Evolutionary conservation across 1,284 basidiomycete genomes (phyloP).

Genomic region (Boletus austroedulis): DNA sequence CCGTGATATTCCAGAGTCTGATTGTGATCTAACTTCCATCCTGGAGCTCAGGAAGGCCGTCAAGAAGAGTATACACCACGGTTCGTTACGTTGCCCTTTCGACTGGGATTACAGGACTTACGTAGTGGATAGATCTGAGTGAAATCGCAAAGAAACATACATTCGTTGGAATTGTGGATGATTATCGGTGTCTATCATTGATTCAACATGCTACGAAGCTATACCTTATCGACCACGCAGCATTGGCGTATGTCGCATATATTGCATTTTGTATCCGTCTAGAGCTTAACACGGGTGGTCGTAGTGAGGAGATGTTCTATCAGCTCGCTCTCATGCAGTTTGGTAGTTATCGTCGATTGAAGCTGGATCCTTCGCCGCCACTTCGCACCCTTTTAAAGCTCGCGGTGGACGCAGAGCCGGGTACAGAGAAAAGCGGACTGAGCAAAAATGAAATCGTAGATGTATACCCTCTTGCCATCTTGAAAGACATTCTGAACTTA

Average conservation of each 20-base stretch:
- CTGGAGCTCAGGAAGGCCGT: conserved; percentile 62
- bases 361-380: conserved; percentile 79
- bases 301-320: conserved; percentile 92
- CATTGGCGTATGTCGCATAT: conserved; percentile 61
- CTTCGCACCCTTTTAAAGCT: conserved; percentile 72
- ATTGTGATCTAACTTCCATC: conserved; percentile 82
- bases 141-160: conserved; percentile 86
- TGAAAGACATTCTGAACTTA: neutral
- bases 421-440: conserved; percentile 47
- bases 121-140: conserved; percentile 56
- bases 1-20: conserved; percentile 72
- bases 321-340: conserved; percentile 93
- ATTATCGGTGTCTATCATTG: conserved; percentile 70
- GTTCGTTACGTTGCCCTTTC: conserved; percentile 44
- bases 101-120: neutral
- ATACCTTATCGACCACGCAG: conserved; percentile 84
- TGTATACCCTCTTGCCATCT: conserved; percentile 45
- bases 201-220: conserved; percentile 88
- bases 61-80: conserved; percentile 60
- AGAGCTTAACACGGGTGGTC: neutral
- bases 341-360: conserved; percentile 73
- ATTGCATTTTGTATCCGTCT: neutral
- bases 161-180: conserved; percentile 92
- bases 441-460: conserved; percentile 64
- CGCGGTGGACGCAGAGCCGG: conserved; percentile 75